Percentiles rank a stretch among this genome's conserved stretches.
phyloP scores from a whole-genome alignment of 164 flowering plant genomes.

The Amborella trichopoda region DNA sequence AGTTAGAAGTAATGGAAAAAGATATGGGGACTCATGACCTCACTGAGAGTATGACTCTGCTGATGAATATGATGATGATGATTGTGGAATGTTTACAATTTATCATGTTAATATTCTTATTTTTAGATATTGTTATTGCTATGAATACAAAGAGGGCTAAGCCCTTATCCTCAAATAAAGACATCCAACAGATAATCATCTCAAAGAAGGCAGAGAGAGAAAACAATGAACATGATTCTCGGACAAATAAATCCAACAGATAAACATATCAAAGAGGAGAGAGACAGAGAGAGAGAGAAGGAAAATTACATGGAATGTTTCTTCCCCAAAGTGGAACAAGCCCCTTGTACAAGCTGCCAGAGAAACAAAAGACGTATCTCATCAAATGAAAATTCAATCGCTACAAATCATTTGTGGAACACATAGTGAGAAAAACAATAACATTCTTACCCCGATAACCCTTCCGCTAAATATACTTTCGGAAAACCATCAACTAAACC shows the following conservation, averaged over 20 bases:
- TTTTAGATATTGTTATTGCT: not conserved
- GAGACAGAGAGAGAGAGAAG: not conserved
- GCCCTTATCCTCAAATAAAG: not conserved
- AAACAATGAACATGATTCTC: not conserved
- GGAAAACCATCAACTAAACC: slow-evolving; percentile 88
- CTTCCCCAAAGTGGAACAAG: slow-evolving; percentile 84
- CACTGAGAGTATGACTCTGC: too few species aligned
- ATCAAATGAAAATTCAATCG: not conserved
- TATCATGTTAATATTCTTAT: too few species aligned
- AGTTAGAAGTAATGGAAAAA: too few species aligned
- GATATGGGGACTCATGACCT: too few species aligned
- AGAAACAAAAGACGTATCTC: slow-evolving; percentile 7
- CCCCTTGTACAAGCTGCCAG: slow-evolving; percentile 79
- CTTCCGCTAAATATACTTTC: slow-evolving; percentile 64
- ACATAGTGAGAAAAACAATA: not conserved
- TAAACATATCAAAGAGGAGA: too few species aligned
- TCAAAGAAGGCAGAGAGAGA: not conserved
- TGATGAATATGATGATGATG: too few species aligned
- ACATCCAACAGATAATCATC: not conserved
- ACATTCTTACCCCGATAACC: slow-evolving; percentile 48
- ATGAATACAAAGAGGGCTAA: not conserved
- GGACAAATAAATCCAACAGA: not conserved
- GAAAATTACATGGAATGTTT: slow-evolving; percentile 71
- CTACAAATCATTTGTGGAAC: not conserved
- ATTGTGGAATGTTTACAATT: too few species aligned